Conservation (phyloP, 495 filamentous ascomycete species). For the Penicillium herquei region DNA sequence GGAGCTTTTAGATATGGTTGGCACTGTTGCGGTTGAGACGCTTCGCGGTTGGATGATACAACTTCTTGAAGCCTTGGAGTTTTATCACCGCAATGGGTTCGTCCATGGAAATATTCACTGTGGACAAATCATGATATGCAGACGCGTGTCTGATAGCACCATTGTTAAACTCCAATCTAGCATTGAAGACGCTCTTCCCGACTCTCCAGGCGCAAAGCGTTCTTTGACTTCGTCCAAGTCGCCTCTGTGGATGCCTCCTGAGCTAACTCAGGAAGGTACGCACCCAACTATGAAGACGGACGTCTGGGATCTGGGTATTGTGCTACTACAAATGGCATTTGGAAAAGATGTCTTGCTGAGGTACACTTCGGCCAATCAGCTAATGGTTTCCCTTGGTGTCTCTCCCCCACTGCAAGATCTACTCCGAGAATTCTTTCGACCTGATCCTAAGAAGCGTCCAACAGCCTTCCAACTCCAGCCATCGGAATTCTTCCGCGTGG, state of each 20-base stretch:
- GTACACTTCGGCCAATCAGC: conserved; percentile 71
- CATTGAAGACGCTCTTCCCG: conserved; percentile 42
- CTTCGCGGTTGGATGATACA: conserved; percentile 83
- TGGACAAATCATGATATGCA: conserved; percentile 67
- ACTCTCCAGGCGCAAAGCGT: conserved; percentile 26
- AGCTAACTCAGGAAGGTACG: conserved; percentile 60
- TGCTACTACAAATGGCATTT: conserved; percentile 93
- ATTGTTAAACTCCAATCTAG: conserved; percentile 46
- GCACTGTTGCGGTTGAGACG: conserved; percentile 66
- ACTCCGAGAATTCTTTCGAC: conserved; percentile 75
- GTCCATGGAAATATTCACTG: conserved; percentile 77
- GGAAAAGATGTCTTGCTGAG: conserved; percentile 71
- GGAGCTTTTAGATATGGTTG: conserved; percentile 76
- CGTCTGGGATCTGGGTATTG: conserved; percentile 89
- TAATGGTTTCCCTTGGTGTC: conserved; percentile 62
- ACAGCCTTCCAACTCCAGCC: conserved; percentile 87
- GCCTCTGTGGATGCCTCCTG: conserved; percentile 79
- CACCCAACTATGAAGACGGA: conserved; percentile 78
- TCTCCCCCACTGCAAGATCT: conserved; percentile 76
- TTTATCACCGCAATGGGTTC: conserved; percentile 77
- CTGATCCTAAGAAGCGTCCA: conserved; percentile 78
- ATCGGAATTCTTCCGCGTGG: conserved; percentile 76
- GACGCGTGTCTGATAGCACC: conserved; percentile 36
- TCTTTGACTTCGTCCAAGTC: conserved; percentile 64
- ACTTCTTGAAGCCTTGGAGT: conserved; percentile 86